Conservation (phyloP, 257 asterid genomes). For the Solanum gandarillasii region DNA sequence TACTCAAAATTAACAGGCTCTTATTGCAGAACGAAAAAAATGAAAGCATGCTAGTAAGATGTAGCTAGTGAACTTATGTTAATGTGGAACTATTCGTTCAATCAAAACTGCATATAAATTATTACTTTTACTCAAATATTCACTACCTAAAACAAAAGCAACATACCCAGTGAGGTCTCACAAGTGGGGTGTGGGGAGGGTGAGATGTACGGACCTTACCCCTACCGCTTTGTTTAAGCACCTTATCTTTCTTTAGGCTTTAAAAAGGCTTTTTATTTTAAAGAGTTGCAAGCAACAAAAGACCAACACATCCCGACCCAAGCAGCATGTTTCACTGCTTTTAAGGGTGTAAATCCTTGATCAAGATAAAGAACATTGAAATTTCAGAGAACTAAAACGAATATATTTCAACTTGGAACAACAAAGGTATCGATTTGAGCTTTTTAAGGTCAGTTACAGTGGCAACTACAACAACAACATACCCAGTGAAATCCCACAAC, state of each 20-base stretch:
- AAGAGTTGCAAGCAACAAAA: background rate
- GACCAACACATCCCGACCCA: background rate
- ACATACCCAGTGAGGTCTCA: too few species aligned
- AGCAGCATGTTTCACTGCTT: background rate
- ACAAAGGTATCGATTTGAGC: background rate
- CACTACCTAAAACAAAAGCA: too few species aligned
- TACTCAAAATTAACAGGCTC: background rate
- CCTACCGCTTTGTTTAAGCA: background rate
- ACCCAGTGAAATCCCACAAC: background rate
- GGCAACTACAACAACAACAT: background rate
- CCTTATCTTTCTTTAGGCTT: background rate
- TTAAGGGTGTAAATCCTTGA: background rate
- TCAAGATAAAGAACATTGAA: background rate
- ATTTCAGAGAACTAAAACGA: background rate
- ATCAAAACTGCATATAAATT: background rate
- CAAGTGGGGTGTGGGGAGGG: too few species aligned
- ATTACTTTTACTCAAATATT: background rate
- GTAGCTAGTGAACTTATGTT: background rate
- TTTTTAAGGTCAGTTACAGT: background rate
- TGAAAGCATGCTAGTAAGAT: background rate
- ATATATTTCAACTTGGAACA: background rate
- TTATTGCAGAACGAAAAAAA: background rate
- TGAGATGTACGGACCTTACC: too few species aligned
- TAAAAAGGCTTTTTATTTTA: background rate
- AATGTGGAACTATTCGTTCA: background rate